Evolutionary conservation across 306 rosid species (phyloP).

Genomic region (Citrullus colocynthis): DNA sequence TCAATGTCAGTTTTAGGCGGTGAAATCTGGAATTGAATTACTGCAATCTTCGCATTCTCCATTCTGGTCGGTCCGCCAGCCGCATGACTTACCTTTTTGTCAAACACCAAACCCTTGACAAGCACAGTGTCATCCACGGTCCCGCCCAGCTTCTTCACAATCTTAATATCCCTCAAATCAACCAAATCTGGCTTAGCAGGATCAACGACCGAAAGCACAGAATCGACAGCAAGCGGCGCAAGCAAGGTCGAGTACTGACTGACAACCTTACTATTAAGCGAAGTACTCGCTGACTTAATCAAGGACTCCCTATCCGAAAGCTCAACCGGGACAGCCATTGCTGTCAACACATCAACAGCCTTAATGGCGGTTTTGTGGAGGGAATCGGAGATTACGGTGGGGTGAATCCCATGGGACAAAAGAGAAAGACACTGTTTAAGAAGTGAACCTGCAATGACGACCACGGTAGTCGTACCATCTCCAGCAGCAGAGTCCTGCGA

Average conservation of each 20-base stretch:
- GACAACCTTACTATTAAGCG: slow-evolving; percentile 91
- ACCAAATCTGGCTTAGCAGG: slow-evolving; percentile 54
- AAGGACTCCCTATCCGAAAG: slow-evolving; percentile 79
- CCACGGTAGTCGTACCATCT: slow-evolving; percentile 93
- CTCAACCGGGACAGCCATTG: slow-evolving; percentile 94
- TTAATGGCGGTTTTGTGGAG: slow-evolving; percentile 67
- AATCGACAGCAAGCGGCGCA: slow-evolving; percentile 88
- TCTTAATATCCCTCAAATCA: slow-evolving; percentile 77
- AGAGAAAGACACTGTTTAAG: slow-evolving; percentile 60
- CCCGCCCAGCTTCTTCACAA: slow-evolving; percentile 92
- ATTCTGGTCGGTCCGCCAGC: slow-evolving; percentile 90
- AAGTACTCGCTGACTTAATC: slow-evolving; percentile 72
- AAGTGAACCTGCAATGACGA: slow-evolving; percentile 74
- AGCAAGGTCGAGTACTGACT: slow-evolving; percentile 85
- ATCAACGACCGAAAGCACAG: slow-evolving; percentile 67
- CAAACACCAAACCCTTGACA: slow-evolving; percentile 75
- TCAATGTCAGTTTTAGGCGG: slow-evolving; percentile 91
- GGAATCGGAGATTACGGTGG: slow-evolving; percentile 74
- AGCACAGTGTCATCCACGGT: slow-evolving; percentile 78
- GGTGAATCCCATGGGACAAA: slow-evolving; percentile 75
- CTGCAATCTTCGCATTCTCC: slow-evolving; percentile 92
- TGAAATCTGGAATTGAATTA: slow-evolving; percentile 95
- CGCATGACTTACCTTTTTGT: slow-evolving; percentile 88
- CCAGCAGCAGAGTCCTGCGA: slow-evolving; percentile 95
- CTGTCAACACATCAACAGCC: slow-evolving; percentile 70